A percentile compares a stretch with the other conserved stretches of the same genome.
Evolutionary conservation across 371 early-diverging fungal genomes (phyloP).

Genomic region (Mucor indicus): DNA sequence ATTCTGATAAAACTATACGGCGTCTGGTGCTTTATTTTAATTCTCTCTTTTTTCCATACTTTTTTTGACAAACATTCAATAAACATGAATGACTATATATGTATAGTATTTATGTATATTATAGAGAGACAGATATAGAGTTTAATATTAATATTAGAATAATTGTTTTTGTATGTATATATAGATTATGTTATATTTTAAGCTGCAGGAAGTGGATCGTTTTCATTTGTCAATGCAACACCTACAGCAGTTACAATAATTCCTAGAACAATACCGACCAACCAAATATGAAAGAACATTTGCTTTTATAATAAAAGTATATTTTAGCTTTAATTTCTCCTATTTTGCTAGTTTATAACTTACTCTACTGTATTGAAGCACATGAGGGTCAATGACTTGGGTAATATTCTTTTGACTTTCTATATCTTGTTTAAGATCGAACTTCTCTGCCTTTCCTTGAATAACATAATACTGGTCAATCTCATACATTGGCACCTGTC

Average conservation of each 20-base stretch:
- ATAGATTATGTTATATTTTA: too few relatives aligned
- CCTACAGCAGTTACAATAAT: conserved; percentile 3
- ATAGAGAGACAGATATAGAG: too few relatives aligned
- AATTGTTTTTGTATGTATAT: too few relatives aligned
- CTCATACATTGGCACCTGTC: conserved; percentile 8
- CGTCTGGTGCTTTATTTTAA: too few relatives aligned
- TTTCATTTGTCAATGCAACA: conserved; percentile 9
- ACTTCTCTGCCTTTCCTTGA: not conserved
- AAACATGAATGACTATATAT: too few relatives aligned
- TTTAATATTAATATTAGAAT: too few relatives aligned
- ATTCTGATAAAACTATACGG: too few relatives aligned
- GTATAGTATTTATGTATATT: too few relatives aligned
- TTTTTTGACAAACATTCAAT: too few relatives aligned
- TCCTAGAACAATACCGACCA: not conserved
- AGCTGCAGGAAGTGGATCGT: too few relatives aligned
- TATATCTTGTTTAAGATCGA: conserved; percentile 2
- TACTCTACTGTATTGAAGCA: conserved; percentile 9
- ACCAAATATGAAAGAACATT: conserved; percentile 13
- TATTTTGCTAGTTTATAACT: not conserved
- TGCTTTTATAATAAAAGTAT: not conserved
- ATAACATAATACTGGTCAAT: conserved; percentile 3
- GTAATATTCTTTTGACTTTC: conserved; percentile 3
- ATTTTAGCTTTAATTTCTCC: too few relatives aligned
- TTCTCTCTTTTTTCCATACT: too few relatives aligned
- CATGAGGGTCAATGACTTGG: conserved; percentile 11